Conservation (phyloP, 2,329 filamentous ascomycete species). For the Raffaelea ambrosiae region DNA sequence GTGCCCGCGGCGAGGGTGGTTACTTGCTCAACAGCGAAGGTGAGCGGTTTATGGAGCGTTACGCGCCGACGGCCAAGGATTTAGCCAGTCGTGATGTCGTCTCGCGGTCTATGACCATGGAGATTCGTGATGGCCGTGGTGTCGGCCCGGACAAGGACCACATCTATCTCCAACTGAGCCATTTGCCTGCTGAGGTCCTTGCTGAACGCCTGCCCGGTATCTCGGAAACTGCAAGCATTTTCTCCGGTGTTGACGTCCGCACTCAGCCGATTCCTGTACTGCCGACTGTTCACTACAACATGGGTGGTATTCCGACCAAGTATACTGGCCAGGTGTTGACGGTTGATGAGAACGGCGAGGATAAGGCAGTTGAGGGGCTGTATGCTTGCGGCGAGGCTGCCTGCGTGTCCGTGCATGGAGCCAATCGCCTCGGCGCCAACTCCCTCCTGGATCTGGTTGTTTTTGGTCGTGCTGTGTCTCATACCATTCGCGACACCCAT, state of each 20-base stretch:
- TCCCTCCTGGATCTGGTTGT: conserved; percentile 95
- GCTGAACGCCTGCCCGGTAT: conserved; percentile 97
- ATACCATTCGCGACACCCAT: conserved; percentile 94
- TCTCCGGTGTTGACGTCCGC: conserved; percentile 91
- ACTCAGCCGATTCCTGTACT: conserved; percentile 96
- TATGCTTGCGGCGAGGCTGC: conserved; percentile 96
- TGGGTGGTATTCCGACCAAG: conserved; percentile 96
- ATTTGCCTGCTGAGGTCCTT: conserved; percentile 84
- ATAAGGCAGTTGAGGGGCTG: conserved; percentile 88
- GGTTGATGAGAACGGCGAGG: conserved; percentile 74
- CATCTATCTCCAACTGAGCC: conserved; percentile 96
- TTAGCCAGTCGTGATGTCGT: conserved; percentile 93
- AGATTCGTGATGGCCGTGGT: conserved; percentile 95
- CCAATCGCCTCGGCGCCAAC: conserved; percentile 96
- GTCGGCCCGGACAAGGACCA: conserved; percentile 96
- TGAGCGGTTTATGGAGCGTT: conserved; percentile 99
- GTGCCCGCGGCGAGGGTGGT: conserved; percentile 94
- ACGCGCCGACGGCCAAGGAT: conserved; percentile 96
- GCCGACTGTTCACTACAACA: conserved; percentile 98
- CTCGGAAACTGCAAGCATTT: conserved; percentile 95
- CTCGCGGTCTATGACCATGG: conserved; percentile 94
- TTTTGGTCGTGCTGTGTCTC: conserved; percentile 93
- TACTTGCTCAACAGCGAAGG: conserved; percentile 96
- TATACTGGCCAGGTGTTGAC: conserved; percentile 96
- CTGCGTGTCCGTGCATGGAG: conserved; percentile 95